A percentile compares a stretch with the other conserved stretches of the same genome.
phyloP scores from a whole-genome alignment of 2,329 filamentous ascomycete genomes.

The Aureobasidium melanogenum region DNA sequence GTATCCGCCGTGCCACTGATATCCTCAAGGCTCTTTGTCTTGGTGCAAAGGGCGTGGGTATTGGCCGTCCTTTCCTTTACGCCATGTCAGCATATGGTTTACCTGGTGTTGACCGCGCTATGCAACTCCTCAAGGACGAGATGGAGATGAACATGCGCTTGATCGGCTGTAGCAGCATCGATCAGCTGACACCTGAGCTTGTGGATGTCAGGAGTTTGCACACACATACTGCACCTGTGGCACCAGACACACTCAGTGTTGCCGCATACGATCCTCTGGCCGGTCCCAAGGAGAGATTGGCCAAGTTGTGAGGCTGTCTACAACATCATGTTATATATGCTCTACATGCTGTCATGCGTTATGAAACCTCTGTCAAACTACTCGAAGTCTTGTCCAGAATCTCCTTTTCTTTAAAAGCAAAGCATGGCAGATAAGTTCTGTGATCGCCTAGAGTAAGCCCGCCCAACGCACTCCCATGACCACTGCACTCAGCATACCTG shows the following conservation, averaged over 20 bases:
- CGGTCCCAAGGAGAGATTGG: constrained; percentile 33
- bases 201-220: constrained; percentile 67
- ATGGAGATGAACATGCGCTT: constrained; percentile 99
- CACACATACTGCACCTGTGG: constrained; percentile 50
- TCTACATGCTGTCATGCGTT: not conserved
- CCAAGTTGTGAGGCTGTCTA: constrained; percentile 25
- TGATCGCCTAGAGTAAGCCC: too few species aligned
- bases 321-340: not conserved
- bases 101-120: constrained; percentile 79
- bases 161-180: constrained; percentile 67
- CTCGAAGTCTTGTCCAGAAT: too few species aligned
- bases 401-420: too few species aligned
- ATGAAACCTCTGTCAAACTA: too few species aligned
- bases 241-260: constrained; percentile 51
- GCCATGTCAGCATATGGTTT: constrained; percentile 91
- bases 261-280: constrained; percentile 46
- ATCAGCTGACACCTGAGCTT: constrained; percentile 70
- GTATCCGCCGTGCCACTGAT: constrained; percentile 81
- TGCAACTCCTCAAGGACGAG: constrained; percentile 89
- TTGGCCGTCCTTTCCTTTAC: constrained; percentile 89
- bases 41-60: constrained; percentile 84
- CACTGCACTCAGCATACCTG: not conserved
- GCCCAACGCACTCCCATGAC: not conserved
- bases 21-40: constrained; percentile 92
- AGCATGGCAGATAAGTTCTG: too few species aligned